These are phyloP conservation scores for Erodium maritimum DNA, from an alignment of 345 rosid genomes.

Conservation along the genomic window DNA sequence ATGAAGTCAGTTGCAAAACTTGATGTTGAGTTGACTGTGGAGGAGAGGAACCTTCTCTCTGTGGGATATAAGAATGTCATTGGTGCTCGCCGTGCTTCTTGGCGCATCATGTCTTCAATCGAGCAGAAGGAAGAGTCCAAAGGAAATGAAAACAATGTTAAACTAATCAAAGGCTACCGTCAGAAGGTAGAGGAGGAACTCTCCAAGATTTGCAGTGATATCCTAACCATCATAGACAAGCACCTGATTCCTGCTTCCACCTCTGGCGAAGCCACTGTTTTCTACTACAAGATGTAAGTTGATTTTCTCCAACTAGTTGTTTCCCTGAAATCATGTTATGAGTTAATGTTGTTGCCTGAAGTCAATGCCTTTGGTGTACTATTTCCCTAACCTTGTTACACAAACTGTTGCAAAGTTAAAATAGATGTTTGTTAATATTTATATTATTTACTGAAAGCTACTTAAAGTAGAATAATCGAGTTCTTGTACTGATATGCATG, in stretches of 20 bases:
- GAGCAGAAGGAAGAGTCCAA: conserved; percentile 11
- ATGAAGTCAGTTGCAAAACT: conserved; percentile 9
- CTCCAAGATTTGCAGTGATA: conserved; percentile 8
- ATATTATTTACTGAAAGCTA: neutral
- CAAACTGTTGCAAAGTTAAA: too few relatives aligned
- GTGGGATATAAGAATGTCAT: conserved; percentile 9
- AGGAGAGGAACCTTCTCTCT: conserved; percentile 10
- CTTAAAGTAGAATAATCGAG: neutral
- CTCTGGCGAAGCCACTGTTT: conserved; percentile 7
- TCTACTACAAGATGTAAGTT: conserved; percentile 10
- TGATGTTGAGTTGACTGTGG: conserved; percentile 6
- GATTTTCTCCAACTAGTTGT: neutral
- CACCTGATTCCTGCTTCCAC: conserved; percentile 3
- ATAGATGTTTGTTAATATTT: too few relatives aligned
- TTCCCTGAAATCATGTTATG: neutral
- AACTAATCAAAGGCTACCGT: conserved; percentile 4
- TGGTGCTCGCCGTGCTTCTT: conserved; percentile 8
- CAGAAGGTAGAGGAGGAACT: conserved; percentile 9
- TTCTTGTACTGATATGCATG: neutral
- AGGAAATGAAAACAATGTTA: conserved; percentile 7
- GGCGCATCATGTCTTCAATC: conserved; percentile 10
- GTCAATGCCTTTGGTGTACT: too few relatives aligned
- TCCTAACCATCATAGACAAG: conserved; percentile 8
- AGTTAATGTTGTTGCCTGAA: too few relatives aligned
- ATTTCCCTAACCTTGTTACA: too few relatives aligned